Base-by-base conservation (phyloP, 352 stramenopile species). In the Pythium graminicola region DNA sequence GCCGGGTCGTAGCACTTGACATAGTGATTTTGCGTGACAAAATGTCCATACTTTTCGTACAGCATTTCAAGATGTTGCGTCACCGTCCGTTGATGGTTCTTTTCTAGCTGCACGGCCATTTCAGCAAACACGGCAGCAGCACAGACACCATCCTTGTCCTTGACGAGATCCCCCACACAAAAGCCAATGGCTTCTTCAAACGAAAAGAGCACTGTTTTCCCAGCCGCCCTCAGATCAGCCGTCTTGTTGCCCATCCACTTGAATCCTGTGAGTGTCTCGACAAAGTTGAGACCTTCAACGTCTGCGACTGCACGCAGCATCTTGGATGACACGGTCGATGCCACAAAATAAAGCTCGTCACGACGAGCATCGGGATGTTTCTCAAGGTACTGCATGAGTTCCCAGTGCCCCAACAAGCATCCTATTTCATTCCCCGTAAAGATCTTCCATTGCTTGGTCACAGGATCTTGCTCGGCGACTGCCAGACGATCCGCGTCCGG, bases 111-210 rank as follows among this genome's bases (percentile, higher is more conserved):
- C 27, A 80, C 59, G 4, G 88, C 81, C 75, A 97, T 96, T 63
- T 98, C 88, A 6, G 75, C 72, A 49, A 97, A 95, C 35, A 97
- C 86, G 4, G 85, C 83, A 11, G 82, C 87, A 16, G 95, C 96
- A 29, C 75, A 91, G 11, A 99, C 86, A 7, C 97, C 97, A 70
- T 99, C 97, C 84, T 99, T 99, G 67, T 99, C 97, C 59, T 96
- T 96, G 23, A 99, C 86, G 2, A 98, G 71, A 60, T 98, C 89
- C 22, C 95, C 95, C 14, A 98, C 89, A 45, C 92, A 98, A 63
- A 99, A 99, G 19, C 97, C 97, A 54, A 99, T 98, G 14, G 96
- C 96, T 69, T 99, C 97, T 81, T 99, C 97, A 58, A 98, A 99
- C 14, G 87, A 86, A 61, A 99, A 97, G 26, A 99, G 60, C 51